Evolutionary conservation across 73 alveolate genomes (phyloP), one percentile per base, ranked within the genome.

Genomic region (Paramecium pentaurelia): DNA sequence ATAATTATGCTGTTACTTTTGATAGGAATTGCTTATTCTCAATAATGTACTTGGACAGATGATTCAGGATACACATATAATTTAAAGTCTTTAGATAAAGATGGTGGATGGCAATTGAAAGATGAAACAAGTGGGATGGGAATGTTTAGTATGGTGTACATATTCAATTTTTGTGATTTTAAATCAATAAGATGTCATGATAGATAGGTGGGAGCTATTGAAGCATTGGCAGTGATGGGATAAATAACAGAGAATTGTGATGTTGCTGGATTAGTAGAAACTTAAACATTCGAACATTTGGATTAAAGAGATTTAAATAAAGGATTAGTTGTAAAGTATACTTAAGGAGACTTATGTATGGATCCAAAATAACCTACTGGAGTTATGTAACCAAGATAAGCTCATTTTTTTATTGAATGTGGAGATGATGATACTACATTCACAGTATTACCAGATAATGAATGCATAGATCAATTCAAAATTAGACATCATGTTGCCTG

Each of bases 191-290:
- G 18, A 80, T 80, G 91, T 80, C 91, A 80, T 45, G 91, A 80
- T 80, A 80, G 58, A 47, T 40, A 80, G 16, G 91, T 80, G 4
- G 91, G 77, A 6, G 91, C 91, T 6, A 80, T 80, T 10, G 91
- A 80, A 80, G 91, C 91, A 80, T 49, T 80, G 34, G 91, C 91
- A 32, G 91, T 80, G 8, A 80, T 80, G 91, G 91, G 91, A 11
- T 80, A 80, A 80, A 80, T 80, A 9, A 80, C 91, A 44, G 91
- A 80, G 22, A 80, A 80, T 80, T 80, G 91, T 27, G 91, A 80
- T 80, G 91, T 80, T n/a, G 91, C 91, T 9, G 91, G 91, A 12
- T 80, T 45, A 11, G 73, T 47, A 8, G 91, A 80, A 42, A 45
- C 91, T 6, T 45, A 80, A 80, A 45, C 47, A 20, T 25, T 80